Conservation (phyloP, 2,329 filamentous ascomycete genomes). For the Cylindrodendrum hubeiense region DNA sequence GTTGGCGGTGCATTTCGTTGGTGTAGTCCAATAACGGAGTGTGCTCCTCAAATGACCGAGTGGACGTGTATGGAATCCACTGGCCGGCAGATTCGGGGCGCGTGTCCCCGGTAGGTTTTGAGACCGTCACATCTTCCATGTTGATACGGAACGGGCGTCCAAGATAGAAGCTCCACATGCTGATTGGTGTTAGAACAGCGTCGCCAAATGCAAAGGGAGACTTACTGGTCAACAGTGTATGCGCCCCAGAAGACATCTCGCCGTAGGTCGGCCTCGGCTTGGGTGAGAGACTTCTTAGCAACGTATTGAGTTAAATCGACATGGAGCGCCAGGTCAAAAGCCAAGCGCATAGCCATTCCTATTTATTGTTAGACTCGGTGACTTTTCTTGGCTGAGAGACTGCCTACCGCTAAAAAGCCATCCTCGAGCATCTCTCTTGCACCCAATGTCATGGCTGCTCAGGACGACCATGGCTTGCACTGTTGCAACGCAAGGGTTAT, state of each 20-base stretch:
- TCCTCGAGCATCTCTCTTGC: conserved; percentile 42
- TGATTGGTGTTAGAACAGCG: conserved; percentile 16
- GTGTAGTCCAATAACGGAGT: conserved; percentile 28
- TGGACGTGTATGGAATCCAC: conserved; percentile 32
- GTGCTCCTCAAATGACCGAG: conserved; percentile 23
- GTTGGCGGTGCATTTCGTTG: conserved; percentile 30
- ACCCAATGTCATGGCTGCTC: conserved; percentile 43
- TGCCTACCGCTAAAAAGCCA: conserved; percentile 44
- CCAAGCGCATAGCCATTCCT: conserved; percentile 45
- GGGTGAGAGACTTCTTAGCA: conserved; percentile 34
- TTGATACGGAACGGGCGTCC: conserved; percentile 43
- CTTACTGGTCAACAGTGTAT: conserved; percentile 46
- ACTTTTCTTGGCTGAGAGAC: too few relatives aligned
- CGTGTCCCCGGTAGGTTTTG: conserved; percentile 33
- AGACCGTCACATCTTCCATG: conserved; percentile 42
- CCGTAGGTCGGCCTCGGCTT: conserved; percentile 43
- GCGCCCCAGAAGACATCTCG: conserved; percentile 47
- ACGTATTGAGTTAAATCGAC: conserved; percentile 43
- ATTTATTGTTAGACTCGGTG: conserved; percentile 35
- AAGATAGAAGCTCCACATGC: conserved; percentile 44
- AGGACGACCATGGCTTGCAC: conserved; percentile 44
- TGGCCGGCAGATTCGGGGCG: conserved; percentile 4
- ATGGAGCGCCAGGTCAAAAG: conserved; percentile 44
- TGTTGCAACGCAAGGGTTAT: conserved; percentile 42
- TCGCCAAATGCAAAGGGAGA: neutral